These are phyloP conservation scores for Leccinum ambiguum DNA, from an alignment of 1,284 basidiomycete species.

Conservation along the genomic window DNA sequence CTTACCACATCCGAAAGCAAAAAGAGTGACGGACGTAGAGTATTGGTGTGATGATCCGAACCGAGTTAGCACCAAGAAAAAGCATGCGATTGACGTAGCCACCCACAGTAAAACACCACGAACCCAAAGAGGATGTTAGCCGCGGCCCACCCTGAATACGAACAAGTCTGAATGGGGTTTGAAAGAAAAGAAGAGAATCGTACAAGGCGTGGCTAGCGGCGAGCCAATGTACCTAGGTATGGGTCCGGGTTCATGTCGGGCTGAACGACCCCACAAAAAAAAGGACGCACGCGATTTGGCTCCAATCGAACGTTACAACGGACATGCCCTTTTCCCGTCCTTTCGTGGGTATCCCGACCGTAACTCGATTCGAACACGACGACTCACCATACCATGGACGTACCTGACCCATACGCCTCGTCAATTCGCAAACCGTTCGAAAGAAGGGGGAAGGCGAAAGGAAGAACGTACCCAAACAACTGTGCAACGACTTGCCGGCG, in stretches of 20 bases:
- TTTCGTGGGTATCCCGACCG: conserved; percentile 6
- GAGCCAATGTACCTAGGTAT: conserved; percentile 42
- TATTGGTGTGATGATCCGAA: conserved; percentile 52
- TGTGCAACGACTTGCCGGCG: conserved; percentile 31
- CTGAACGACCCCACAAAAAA: not conserved
- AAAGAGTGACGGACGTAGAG: conserved; percentile 29
- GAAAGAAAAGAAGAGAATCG: not conserved
- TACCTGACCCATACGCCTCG: conserved; percentile 27
- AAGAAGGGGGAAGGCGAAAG: not conserved
- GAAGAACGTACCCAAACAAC: conserved; percentile 38
- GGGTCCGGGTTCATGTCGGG: not conserved
- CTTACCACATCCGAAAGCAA: not conserved
- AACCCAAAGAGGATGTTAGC: conserved; percentile 71
- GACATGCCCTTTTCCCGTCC: conserved; percentile 39
- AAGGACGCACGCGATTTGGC: conserved; percentile 40
- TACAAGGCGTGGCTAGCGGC: conserved; percentile 38
- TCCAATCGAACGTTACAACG: conserved; percentile 52
- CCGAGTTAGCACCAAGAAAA: conserved; percentile 20
- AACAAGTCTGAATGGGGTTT: not conserved
- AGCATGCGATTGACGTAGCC: not conserved
- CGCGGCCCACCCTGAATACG: conserved; percentile 44
- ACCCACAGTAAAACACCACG: conserved; percentile 51
- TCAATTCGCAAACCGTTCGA: conserved; percentile 9
- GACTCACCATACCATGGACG: conserved; percentile 37
- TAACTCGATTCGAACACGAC: not conserved